Evolutionary conservation across 441 rosid species (phyloP).

Genomic region (Erodium moschatum): DNA sequence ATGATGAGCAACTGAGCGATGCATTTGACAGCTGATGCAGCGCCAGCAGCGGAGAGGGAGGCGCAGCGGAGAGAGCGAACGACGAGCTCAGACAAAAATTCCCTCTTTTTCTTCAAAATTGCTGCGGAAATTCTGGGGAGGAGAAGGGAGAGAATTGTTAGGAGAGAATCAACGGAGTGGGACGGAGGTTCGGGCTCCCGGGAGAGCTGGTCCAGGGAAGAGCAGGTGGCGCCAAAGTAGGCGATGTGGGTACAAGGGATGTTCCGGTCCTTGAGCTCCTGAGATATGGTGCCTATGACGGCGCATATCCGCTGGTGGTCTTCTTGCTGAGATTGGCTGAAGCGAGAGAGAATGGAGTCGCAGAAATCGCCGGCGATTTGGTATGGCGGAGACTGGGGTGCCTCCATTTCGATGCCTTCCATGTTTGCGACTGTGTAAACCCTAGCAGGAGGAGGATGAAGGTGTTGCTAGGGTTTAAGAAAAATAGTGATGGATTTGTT

Average conservation of each 20-base stretch:
- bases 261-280: slow-evolving; percentile 57
- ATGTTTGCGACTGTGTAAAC: slow-evolving; percentile 16
- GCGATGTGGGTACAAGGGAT: slow-evolving; percentile 31
- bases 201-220: too few species aligned
- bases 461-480: slow-evolving; percentile 25
- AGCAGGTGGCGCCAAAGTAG: too few species aligned
- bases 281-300: slow-evolving; percentile 58
- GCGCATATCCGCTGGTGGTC: slow-evolving; percentile 58
- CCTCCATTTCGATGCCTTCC: slow-evolving; percentile 38
- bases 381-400: not conserved
- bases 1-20: slow-evolving; percentile 40
- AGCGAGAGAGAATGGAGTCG: slow-evolving; percentile 41
- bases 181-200: too few species aligned
- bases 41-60: slow-evolving; percentile 37
- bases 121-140: too few species aligned
- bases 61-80: slow-evolving; percentile 35
- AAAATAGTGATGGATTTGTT: not conserved
- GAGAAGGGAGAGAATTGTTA: too few species aligned
- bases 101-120: slow-evolving; percentile 43
- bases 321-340: slow-evolving; percentile 42
- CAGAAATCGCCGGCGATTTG: slow-evolving; percentile 40
- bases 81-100: slow-evolving; percentile 36
- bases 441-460: not conserved
- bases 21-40: slow-evolving; percentile 53
- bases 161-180: too few species aligned